Evolutionary conservation across 179 eudicot species (phyloP).

Genomic region (Beta lomatogona): DNA sequence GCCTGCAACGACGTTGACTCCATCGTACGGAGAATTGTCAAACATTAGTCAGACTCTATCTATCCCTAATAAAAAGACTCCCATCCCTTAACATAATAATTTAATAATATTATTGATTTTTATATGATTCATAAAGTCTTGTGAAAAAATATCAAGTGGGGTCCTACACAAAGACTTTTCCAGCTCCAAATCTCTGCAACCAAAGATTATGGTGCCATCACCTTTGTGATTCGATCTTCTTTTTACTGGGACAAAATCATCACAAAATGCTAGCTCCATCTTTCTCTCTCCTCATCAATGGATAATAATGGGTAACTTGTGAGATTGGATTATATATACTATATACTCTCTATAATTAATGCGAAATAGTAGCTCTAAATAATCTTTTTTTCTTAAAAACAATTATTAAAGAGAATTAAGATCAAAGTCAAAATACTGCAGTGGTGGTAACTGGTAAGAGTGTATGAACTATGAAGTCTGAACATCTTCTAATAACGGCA

Average conservation of each 20-base stretch:
- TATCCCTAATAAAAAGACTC: background rate
- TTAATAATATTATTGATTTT: background rate
- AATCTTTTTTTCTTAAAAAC: too few relatives aligned
- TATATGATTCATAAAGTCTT: background rate
- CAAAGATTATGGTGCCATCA: slow-evolving; percentile 36
- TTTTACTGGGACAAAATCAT: background rate
- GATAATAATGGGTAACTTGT: background rate
- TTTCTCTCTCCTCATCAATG: background rate
- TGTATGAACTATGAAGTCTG: too few relatives aligned
- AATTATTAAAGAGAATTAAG: background rate
- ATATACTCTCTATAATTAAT: too few relatives aligned
- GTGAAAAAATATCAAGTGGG: background rate
- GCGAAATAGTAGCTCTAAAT: too few relatives aligned
- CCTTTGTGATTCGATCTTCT: slow-evolving; percentile 23
- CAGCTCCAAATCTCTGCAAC: slow-evolving; percentile 37
- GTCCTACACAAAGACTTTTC: slow-evolving; percentile 22
- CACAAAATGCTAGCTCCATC: background rate
- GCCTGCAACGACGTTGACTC: slow-evolving; percentile 48
- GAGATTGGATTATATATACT: background rate
- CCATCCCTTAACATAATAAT: too few relatives aligned
- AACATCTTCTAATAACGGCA: too few relatives aligned
- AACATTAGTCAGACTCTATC: slow-evolving; percentile 1
- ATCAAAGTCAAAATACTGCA: background rate
- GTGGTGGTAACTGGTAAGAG: too few relatives aligned
- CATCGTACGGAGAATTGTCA: slow-evolving; percentile 31